Conservation (phyloP, 2,329 filamentous ascomycete species). For the Hypoxylon sp. region DNA sequence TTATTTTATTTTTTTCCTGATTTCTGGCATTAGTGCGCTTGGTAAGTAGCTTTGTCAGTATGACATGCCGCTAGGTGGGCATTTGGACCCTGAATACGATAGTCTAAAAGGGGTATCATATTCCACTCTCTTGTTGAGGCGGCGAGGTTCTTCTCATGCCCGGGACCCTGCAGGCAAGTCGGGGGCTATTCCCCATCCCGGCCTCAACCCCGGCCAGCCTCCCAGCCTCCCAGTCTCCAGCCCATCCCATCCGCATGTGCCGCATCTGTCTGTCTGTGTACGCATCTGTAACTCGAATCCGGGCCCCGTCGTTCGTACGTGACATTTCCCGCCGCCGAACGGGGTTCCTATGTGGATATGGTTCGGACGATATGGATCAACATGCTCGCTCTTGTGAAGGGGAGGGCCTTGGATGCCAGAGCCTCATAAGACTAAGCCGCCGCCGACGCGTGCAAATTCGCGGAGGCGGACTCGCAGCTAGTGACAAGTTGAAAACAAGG, state of each 20-base stretch:
- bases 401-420: neutral
- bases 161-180: constrained; percentile 24
- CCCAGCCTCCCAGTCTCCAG: neutral
- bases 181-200: constrained; percentile 1
- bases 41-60: neutral
- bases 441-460: neutral
- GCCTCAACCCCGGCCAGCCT: constrained; percentile 22
- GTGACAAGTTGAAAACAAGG: constrained; percentile 23
- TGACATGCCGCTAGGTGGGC: constrained; percentile 18
- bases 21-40: neutral
- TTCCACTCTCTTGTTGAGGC: constrained; percentile 20
- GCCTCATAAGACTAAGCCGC: neutral
- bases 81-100: constrained; percentile 31
- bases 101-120: constrained; percentile 9
- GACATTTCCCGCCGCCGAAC: constrained; percentile 1
- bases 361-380: constrained; percentile 7
- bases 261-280: no score
- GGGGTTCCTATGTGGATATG: no score
- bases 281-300: no score
- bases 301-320: neutral
- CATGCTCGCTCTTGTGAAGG: neutral
- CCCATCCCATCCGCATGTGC: neutral
- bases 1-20: no score
- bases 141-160: no score
- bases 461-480: constrained; percentile 23